Base-by-base conservation (phyloP, 2,329 filamentous ascomycete genomes). In the Colletotrichum camelliae region DNA sequence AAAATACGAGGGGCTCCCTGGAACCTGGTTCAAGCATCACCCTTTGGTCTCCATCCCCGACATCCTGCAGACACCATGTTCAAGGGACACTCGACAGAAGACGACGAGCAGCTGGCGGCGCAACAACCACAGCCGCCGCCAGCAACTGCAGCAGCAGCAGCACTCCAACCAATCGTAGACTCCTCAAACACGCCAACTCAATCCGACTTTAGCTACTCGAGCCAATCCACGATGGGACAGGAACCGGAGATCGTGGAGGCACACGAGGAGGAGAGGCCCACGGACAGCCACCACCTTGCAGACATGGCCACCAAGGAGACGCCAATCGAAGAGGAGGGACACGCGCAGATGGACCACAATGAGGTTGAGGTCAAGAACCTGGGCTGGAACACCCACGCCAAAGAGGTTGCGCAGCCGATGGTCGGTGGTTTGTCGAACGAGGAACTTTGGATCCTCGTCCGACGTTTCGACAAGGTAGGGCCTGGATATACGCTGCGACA, bases 351-450 rank as follows among this genome's bases (percentile, higher is more conserved):
- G 21, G 84, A 87, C 15, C 86, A 89, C 68, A 86, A 88, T 8
- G 89, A 84, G 73, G 80, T 87, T 43, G 92, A 93, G 74, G 92
- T 94, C 4, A 88, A 89, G 62, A 89, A 95, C 79, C 82, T 95
- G 21, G 93, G 93, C n/a, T 95, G 93, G 93, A 91, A 93, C 77
- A 88, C 93, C 74, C 86, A 88, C 35, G 87, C 90, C 68, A 84
- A 89, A 33, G 81, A 87, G n/a, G 89, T 94, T 39, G 84, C 89
- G 0, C 85, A 85, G 33, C 92, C 91, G 0, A 85, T 96, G 13
- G 91, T 95, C 0, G 91, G 92, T 2, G 93, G 93, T 0, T 82
- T 96, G 74, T 87, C 88, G 15, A 96, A 96, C 77, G 93, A 96
- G 52, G 92, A 95, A 77, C 83, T 95, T 0, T 96, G 94, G 93